Evolutionary conservation across 192 early-diverging fungal species (phyloP).

Genomic region (Entomortierella chlamydospora): DNA sequence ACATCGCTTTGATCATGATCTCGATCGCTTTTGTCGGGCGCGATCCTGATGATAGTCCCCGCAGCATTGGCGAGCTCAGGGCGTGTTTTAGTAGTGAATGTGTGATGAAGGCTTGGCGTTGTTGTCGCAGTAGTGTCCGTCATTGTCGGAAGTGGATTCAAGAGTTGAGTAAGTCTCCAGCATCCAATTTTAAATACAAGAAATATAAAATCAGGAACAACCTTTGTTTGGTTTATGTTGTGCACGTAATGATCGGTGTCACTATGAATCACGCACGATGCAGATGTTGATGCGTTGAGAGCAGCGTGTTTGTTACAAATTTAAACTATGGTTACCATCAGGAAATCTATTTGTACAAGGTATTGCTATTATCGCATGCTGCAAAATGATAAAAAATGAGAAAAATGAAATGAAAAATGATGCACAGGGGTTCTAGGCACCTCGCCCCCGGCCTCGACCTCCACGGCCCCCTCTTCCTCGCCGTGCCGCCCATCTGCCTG

Average conservation of each 20-base stretch:
- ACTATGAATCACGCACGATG: no score
- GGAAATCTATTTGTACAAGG: no score
- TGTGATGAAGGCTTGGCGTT: background rate
- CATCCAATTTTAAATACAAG: no score
- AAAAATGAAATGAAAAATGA: background rate
- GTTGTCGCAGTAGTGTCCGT: background rate
- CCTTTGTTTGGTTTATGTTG: no score
- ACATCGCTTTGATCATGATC: background rate
- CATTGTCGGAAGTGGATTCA: background rate
- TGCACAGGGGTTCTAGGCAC: background rate
- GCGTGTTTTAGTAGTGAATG: slow-evolving; percentile 19
- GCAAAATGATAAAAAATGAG: no score
- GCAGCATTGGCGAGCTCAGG: slow-evolving; percentile 17
- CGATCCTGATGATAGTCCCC: background rate
- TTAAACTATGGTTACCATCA: background rate
- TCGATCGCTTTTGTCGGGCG: background rate
- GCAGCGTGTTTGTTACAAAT: no score
- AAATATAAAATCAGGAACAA: no score
- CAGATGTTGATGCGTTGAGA: no score
- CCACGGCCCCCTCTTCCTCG: slow-evolving; percentile 5
- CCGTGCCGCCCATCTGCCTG: slow-evolving; percentile 3
- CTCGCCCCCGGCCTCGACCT: slow-evolving; percentile 26
- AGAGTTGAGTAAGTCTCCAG: no score
- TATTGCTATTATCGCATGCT: no score
- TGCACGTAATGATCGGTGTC: no score